Evolutionary conservation across 2,329 filamentous ascomycete genomes (phyloP), one percentile per base, ranked within the genome.

Genomic region (Colletotrichum sp.): DNA sequence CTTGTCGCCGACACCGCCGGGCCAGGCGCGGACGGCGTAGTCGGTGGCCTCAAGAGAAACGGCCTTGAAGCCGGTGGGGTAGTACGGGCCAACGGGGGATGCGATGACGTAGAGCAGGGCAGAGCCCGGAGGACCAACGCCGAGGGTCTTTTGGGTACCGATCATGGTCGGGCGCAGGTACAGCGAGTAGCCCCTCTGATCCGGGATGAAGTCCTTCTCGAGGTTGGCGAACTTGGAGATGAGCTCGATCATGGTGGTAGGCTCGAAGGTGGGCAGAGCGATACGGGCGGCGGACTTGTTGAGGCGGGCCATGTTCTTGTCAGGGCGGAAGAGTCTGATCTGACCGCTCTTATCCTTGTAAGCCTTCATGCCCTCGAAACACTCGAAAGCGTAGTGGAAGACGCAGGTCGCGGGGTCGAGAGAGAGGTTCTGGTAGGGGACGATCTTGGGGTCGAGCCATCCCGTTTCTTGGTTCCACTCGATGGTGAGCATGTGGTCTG

Each of bases 351-450:
- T 92, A 87, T 98, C 95, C 86, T 96, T 98, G 91, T 99, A 99
- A 76, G 97, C 97, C 89, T 99, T 99, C 96, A 99, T 98, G 80
- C 97, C 97, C 89, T 99, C 97, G 86, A 99, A 99, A 85, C 94
- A 97, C 86, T 98, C 95, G 83, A 99, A 99, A 65, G 95, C 97
- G 86, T 99, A 99, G 91, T 99, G 97, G 87, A 99, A 96, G 78
- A 99, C 97, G 87, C 96, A 99, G 38, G 95, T 97, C 58, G 97
- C 95, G 30, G 97, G 97, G 85, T 99, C 97, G 81, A 99, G 94
- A 61, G 95, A 96, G 80, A 99, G 94, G 87, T 98, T 98, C 87
- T 98, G 96, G 89, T 99, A 99, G 24, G 97, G 97, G 21, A 92
- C 93, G 83, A 99, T 99, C 79, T 92, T 90, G 74, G 96, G 95